Conservation (phyloP, 2,329 filamentous ascomycete genomes). For the Chrysosporium keratinophilum region DNA sequence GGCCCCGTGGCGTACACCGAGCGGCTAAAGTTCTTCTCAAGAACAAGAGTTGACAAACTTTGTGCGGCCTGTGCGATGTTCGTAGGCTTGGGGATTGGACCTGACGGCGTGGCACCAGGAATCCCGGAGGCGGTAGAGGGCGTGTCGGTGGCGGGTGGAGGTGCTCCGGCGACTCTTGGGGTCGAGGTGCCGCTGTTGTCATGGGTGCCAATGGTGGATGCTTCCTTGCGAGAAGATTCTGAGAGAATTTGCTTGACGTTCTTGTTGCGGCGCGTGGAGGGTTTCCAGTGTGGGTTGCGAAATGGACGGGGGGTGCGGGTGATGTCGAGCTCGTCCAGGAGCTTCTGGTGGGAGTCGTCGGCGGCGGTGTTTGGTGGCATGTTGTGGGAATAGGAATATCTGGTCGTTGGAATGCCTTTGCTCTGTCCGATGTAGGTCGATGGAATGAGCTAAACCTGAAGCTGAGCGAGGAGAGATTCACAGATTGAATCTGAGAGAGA, state of each 20-base stretch:
- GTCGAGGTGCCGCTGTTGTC: conserved; percentile 73
- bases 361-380: conserved; percentile 59
- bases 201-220: conserved; percentile 74
- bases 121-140: conserved; percentile 26
- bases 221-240: conserved; percentile 78
- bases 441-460: no score
- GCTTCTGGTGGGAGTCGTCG: conserved; percentile 71
- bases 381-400: conserved; percentile 18
- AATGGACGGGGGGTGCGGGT: conserved; percentile 77
- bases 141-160: conserved; percentile 32
- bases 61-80: conserved; percentile 86
- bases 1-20: conserved; percentile 46
- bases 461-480: no score
- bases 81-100: conserved; percentile 40
- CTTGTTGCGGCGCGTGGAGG: conserved; percentile 93
- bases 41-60: conserved; percentile 73
- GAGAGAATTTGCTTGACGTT: conserved; percentile 94
- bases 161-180: conserved; percentile 38
- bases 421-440: no score
- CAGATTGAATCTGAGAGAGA: background rate
- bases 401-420: no score
- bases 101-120: conserved; percentile 42
- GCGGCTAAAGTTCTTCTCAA: conserved; percentile 63
- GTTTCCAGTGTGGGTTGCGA: conserved; percentile 81
- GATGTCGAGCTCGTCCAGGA: conserved; percentile 88